phyloP scores from a whole-genome alignment of 2,329 filamentous ascomycete species.

The Aspergillus alliaceus region DNA sequence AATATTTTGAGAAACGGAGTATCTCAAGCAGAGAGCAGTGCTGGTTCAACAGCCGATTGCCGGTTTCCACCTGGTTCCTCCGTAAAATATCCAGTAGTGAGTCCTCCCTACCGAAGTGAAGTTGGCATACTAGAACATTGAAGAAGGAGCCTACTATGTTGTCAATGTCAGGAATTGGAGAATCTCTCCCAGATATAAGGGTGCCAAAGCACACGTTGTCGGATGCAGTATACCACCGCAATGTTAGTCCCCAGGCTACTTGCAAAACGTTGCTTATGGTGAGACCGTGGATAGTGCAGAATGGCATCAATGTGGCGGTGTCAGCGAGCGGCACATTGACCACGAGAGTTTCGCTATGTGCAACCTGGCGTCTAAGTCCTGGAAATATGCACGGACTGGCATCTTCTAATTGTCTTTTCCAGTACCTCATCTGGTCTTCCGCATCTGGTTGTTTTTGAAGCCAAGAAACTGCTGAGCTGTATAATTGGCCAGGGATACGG shows the following conservation, averaged over 20 bases:
- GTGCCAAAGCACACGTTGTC: slow-evolving; percentile 10
- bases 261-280: slow-evolving; percentile 4
- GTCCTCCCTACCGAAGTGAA: not conserved
- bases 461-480: not conserved
- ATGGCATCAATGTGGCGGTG: not conserved
- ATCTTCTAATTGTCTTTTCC: not conserved
- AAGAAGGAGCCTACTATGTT: slow-evolving; percentile 1
- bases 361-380: not conserved
- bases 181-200: slow-evolving; percentile 8
- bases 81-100: not conserved
- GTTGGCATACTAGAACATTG: not conserved
- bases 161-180: not conserved
- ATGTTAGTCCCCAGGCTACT: slow-evolving; percentile 8
- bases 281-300: not conserved
- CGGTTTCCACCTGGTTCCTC: not conserved
- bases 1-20: not conserved
- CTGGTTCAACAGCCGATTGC: not conserved
- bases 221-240: slow-evolving; percentile 2
- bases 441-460: not conserved
- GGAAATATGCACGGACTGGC: not conserved
- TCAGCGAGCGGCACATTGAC: not conserved
- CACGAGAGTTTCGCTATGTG: not conserved
- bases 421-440: not conserved
- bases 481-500: not conserved
- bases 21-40: not conserved